Evolutionary conservation across 108 stramenopile species (phyloP), one percentile per base, ranked within the genome.

Genomic region (Nannochloropsis oceanica): DNA sequence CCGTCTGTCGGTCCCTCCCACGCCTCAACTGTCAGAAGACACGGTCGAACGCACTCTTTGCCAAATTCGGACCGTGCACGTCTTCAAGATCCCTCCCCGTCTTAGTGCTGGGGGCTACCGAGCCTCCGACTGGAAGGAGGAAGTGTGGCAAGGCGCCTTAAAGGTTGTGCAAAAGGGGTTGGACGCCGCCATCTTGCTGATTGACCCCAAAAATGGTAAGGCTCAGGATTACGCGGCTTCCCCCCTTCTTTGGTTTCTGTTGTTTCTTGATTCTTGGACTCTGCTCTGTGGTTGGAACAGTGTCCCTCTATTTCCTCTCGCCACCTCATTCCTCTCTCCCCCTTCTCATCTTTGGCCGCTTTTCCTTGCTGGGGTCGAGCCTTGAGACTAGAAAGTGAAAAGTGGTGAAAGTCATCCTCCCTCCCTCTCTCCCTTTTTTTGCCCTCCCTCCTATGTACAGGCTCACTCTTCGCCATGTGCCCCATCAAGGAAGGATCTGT

Each of bases 381-480:
- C 12, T 12, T 18, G 26, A 42, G 14, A 5, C 25, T 42, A 22
- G 12, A 42, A 14, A 13, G 26, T 81, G 81, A 13, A 82, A 24
- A 82, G 11, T 34, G 20, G 20, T 82, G 10, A 24, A 42, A 3
- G 8, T 34, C n/a, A 42, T 11, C 25, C 22, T 42, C 43, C 12
- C 14, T 43, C 12, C 50, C 84, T 25, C 20, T 25, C 25, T 27
- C 12, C 13, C 12, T 26, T n/a, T n/a, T n/a, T n/a, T 46, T 12
- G 26, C 12, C 13, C 27, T 13, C 26, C 20, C 2, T 18, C 27
- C 80, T 82, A 24, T 79, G 83, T 9, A 85, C 85, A 73, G 88
- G 88, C 12, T 85, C 85, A 44, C 80, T 88, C 27, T 88, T 88
- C 50, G 88, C 88, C 44, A 88, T 88, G 82, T 84, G 85, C 34